phyloP scores from a whole-genome alignment of 495 filamentous ascomycete species.

The Niebla homalea region DNA sequence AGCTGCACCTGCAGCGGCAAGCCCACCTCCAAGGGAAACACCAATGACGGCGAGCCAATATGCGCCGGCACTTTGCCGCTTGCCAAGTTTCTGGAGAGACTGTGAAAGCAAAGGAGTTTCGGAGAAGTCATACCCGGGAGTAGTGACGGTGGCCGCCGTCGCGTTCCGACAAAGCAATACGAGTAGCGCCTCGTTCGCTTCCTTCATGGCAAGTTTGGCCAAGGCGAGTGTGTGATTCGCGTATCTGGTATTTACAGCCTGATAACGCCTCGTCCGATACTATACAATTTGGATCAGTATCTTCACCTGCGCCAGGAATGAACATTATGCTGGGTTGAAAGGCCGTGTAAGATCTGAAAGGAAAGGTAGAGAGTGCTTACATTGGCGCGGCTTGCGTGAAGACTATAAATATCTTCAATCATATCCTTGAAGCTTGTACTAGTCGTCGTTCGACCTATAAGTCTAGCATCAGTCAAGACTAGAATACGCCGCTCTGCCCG shows the following conservation, averaged over 20 bases:
- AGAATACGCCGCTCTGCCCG: too few species aligned
- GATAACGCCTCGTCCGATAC: too few species aligned
- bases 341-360: too few species aligned
- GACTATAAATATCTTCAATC: not conserved
- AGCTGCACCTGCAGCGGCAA: not conserved
- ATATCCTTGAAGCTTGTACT: not conserved
- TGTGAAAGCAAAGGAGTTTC: not conserved
- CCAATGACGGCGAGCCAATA: conserved; percentile 5
- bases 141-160: not conserved
- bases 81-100: too few species aligned
- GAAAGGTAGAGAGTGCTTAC: too few species aligned
- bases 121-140: not conserved
- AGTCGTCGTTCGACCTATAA: not conserved
- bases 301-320: too few species aligned
- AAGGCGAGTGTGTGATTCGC: conserved; percentile 4
- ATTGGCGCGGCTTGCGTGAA: not conserved
- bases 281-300: too few species aligned
- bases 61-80: not conserved
- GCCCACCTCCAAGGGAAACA: not conserved
- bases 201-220: not conserved
- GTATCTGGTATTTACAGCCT: not conserved
- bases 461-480: too few species aligned
- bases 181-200: not conserved
- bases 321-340: too few species aligned
- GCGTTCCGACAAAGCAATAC: conserved; percentile 1